A percentile compares a stretch with the other conserved stretches of the same genome.
Conservation (phyloP, 1,284 basidiomycete genomes). For the Boletus hoseneyae region DNA sequence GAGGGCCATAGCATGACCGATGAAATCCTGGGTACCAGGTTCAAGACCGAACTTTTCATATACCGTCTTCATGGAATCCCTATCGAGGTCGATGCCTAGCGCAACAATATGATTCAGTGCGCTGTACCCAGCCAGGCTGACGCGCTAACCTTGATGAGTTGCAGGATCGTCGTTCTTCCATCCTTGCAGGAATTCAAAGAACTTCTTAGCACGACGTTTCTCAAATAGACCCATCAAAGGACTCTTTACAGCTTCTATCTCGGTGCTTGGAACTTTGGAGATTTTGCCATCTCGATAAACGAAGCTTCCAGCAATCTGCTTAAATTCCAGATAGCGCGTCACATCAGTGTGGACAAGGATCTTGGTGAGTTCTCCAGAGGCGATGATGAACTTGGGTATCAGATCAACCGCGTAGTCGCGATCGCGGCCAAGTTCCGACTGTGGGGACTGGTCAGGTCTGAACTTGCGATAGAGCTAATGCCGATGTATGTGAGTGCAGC, state of each 20-base stretch:
- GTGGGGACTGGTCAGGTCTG: constrained; percentile 68
- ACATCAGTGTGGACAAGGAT: constrained; percentile 99
- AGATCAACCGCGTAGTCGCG: constrained; percentile 96
- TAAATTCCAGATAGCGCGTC: constrained; percentile 98
- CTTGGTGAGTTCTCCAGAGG: constrained; percentile 95
- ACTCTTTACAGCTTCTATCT: constrained; percentile 94
- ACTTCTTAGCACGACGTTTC: constrained; percentile 97
- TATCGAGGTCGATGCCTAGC: constrained; percentile 82
- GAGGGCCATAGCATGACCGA: constrained; percentile 99
- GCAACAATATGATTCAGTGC: constrained; percentile 4
- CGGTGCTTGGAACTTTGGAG: constrained; percentile 97
- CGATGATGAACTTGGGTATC: constrained; percentile 96
- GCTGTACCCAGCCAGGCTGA: neutral
- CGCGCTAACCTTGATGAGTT: constrained; percentile 84
- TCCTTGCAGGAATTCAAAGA: constrained; percentile 95
- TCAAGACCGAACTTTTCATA: constrained; percentile 98
- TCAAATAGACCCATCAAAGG: constrained; percentile 98
- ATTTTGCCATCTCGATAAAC: constrained; percentile 97
- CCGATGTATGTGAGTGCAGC: constrained; percentile 20
- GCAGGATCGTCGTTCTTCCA: constrained; percentile 94
- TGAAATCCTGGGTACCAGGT: constrained; percentile 97
- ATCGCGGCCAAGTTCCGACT: constrained; percentile 84
- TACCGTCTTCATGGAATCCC: constrained; percentile 85
- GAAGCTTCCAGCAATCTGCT: constrained; percentile 98
- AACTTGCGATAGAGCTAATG: constrained; percentile 94